phyloP scores from a whole-genome alignment of 1,139 yeast genomes.

The Sporopachydermia cereana region DNA sequence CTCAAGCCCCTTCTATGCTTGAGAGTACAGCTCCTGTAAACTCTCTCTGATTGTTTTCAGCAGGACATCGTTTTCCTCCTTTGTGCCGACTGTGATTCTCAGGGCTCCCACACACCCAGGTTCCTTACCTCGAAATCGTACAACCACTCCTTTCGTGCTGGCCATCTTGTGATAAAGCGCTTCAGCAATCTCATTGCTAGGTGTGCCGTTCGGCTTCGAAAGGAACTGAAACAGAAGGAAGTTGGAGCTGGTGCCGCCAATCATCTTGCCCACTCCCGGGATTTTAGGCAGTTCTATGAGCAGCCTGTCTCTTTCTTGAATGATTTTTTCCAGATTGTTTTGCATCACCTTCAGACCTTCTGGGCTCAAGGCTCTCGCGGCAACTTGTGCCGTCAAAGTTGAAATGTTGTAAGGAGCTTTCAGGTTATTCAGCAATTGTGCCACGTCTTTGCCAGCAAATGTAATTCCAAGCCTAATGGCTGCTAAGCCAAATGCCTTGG shows the following conservation, averaged over 20 bases:
- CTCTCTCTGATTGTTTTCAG: slow-evolving; percentile 37
- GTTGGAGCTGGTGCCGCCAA: slow-evolving; percentile 87
- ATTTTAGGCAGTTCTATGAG: slow-evolving; percentile 40
- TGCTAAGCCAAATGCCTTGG: slow-evolving; percentile 93
- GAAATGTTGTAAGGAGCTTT: slow-evolving; percentile 95
- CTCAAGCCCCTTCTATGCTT: too few species aligned
- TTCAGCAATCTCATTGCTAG: slow-evolving; percentile 61
- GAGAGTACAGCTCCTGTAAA: slow-evolving; percentile 22
- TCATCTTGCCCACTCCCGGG: slow-evolving; percentile 53
- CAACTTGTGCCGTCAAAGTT: slow-evolving; percentile 65
- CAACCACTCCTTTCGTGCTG: slow-evolving; percentile 60
- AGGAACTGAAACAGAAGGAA: slow-evolving; percentile 66
- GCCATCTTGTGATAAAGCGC: slow-evolving; percentile 62
- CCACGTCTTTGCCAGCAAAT: slow-evolving; percentile 46
- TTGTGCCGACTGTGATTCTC: slow-evolving; percentile 80
- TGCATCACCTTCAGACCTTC: slow-evolving; percentile 54
- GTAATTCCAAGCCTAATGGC: slow-evolving; percentile 80
- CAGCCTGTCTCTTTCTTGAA: slow-evolving; percentile 42
- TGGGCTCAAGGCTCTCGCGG: slow-evolving; percentile 54
- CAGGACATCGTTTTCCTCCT: slow-evolving; percentile 52
- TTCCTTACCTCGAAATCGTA: slow-evolving; percentile 84
- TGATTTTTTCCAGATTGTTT: slow-evolving; percentile 36
- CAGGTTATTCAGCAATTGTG: slow-evolving; percentile 68
- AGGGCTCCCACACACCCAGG: slow-evolving; percentile 80
- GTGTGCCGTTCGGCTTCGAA: slow-evolving; percentile 41